Conservation (phyloP, 2,329 filamentous ascomycete species). For the Calonectria crousiana region DNA sequence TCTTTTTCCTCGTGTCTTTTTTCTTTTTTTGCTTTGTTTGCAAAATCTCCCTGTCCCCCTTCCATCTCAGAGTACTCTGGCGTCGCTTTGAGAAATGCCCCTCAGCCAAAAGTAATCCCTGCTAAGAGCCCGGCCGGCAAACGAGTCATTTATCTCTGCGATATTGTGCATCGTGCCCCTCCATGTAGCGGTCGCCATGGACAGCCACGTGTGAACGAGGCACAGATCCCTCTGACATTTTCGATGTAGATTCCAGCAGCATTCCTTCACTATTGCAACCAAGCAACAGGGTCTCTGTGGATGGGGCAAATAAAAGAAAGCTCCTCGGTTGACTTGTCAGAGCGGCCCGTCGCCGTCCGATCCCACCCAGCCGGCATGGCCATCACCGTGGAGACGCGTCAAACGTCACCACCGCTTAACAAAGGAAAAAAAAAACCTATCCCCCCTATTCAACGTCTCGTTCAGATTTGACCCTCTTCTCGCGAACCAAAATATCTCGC, state of each 20-base stretch:
- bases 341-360: constrained; percentile 28
- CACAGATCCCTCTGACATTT: constrained; percentile 22
- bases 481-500: constrained; percentile 28
- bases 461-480: constrained; percentile 37
- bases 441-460: constrained; percentile 41
- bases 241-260: neutral
- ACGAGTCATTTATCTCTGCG: neutral
- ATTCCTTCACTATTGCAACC: constrained; percentile 6
- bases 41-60: neutral
- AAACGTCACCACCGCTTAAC: constrained; percentile 11
- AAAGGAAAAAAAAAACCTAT: neutral
- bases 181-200: neutral
- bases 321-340: constrained; percentile 7
- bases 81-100: constrained; percentile 1
- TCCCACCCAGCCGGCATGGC: constrained; percentile 12
- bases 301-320: neutral
- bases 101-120: neutral
- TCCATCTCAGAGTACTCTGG: neutral
- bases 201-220: constrained; percentile 37
- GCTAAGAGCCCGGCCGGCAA: constrained; percentile 8
- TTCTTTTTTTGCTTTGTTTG: constrained; percentile 22
- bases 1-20: neutral
- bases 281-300: neutral
- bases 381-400: constrained; percentile 37
- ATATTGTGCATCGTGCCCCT: constrained; percentile 1